Base-by-base conservation (phyloP, 2,329 filamentous ascomycete species). In the Penicillium sclerotigenum region DNA sequence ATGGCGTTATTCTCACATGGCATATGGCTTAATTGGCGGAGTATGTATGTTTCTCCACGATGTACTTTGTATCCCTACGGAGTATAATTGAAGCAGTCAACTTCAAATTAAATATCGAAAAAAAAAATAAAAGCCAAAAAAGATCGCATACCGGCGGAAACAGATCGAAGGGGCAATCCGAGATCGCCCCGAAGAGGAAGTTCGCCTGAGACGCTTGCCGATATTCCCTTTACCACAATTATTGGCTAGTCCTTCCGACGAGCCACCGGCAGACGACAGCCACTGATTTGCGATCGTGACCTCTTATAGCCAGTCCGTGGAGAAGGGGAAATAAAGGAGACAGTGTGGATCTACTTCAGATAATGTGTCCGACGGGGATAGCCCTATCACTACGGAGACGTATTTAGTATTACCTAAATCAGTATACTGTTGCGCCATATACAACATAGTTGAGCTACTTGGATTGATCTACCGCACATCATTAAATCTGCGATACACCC, bases 121-220 rank as follows among this genome's bases (percentile, higher is more conserved):
- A 22, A 55, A 20, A 36, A 16, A 34, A 22, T 24, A n/a, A 28
- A 26, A 54, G 47, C 2, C 1, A 38, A 45, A 14, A 33, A 47
- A 47, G 37, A 50, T 48, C 41, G 26, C 18, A 41, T 16, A 20
- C 18, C 26, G 40, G 40, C 18, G 46, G 26, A 57, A 51, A 45
- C 29, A 47, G 49, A 59, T 52, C 56, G 58, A 60, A 61, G 54
- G 52, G 20, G 43, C 43, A 46, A 45, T 49, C 60, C 60, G 56
- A 62, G 62, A 63, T 65, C 59, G 56, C 56, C 56, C 63, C 63
- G 59, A 59, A 58, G 26, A 62, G 63, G 63, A 65, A 65, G 60
- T 41, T 62, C 57, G 54, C 36, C 43, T 48, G 60, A 65, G 60
- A 50, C 45, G 47, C 38, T 45, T 49, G 14, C 36, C 36, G 41